Base-by-base conservation (phyloP, 768 basidiomycete species). In the Lentinula edodes region DNA sequence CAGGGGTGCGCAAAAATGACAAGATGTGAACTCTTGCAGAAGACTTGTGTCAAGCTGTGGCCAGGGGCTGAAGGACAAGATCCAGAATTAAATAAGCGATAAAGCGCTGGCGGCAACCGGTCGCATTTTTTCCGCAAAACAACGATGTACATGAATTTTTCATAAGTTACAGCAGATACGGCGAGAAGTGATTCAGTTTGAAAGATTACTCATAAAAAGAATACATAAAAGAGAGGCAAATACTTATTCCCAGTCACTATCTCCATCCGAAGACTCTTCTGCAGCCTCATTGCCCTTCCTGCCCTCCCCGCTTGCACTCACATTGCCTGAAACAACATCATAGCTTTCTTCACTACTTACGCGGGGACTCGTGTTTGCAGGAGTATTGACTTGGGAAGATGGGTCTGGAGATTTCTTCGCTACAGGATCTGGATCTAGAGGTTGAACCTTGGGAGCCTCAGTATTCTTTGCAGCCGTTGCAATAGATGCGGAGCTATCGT, bases 321-420 rank as follows among this genome's bases (percentile, higher is more conserved):
- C 79, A 67, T 80, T 82, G 28, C 78, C 78, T 28, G 83, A 85
- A 32, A 90, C 81, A 6, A 89, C 76, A 68, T 89, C 88, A 68
- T 84, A 90, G 63, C 87, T 86, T 13, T 79, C 87, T 58, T 87
- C 86, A 63, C 85, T 86, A 65, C 82, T 83, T 55, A 80, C 81
- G 45, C 85, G 77, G 7, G 83, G 82, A 65, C 79, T 82, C 41
- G 74, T 66, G 12, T 66, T 71, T 9, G 72, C 69, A 36, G 72
- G 72, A 8, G 77, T 77, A 18, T 71, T 69, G 6, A 72, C 65
- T 39, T 72, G 72, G 16, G 76, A 76, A 8, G 73, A 71, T 9
- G 75, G 71, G 10, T 69, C 83, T 78, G 58, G 32, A 72, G 77
- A 46, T 78, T 73, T 2, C 5, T 39, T n/a, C 8, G 2, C 35